phyloP scores from a whole-genome alignment of 2,329 filamentous ascomycete species.

The Aspergillus sp. region DNA sequence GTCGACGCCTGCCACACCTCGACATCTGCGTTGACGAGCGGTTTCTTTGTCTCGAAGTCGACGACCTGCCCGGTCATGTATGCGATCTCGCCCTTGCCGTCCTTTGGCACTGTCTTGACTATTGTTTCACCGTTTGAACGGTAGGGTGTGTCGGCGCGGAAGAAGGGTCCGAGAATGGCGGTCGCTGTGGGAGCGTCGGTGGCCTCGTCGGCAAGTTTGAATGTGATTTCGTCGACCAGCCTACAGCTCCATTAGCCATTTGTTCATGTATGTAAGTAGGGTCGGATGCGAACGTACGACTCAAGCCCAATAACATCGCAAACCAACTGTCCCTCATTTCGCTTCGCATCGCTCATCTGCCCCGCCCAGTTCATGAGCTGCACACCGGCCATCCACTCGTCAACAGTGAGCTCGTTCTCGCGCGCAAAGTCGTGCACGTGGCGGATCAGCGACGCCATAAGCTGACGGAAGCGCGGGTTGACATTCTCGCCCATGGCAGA shows the following conservation, averaged over 20 bases:
- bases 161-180: constrained; percentile 85
- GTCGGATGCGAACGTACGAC: constrained; percentile 45
- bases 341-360: constrained; percentile 64
- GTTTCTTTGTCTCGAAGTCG: constrained; percentile 64
- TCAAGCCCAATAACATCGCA: constrained; percentile 64
- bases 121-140: constrained; percentile 73
- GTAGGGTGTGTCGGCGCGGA: constrained; percentile 72
- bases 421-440: constrained; percentile 65
- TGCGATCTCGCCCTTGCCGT: constrained; percentile 54
- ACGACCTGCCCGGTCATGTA: constrained; percentile 68
- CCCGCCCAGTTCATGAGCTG: constrained; percentile 65
- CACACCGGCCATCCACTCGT: constrained; percentile 63
- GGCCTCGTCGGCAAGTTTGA: constrained; percentile 61
- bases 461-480: constrained; percentile 67
- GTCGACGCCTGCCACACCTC: constrained; percentile 82
- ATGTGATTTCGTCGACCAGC: constrained; percentile 81
- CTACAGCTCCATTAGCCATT: constrained; percentile 28
- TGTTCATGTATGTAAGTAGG: background rate
- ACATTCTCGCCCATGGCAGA: constrained; percentile 58
- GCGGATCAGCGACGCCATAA: constrained; percentile 59
- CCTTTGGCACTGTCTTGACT: constrained; percentile 51
- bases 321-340: constrained; percentile 67
- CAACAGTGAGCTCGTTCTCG: constrained; percentile 62
- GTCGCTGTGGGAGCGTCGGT: constrained; percentile 68
- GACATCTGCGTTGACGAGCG: constrained; percentile 67